phyloP scores from a whole-genome alignment of 345 rosid species.

The Gossypium australe region DNA sequence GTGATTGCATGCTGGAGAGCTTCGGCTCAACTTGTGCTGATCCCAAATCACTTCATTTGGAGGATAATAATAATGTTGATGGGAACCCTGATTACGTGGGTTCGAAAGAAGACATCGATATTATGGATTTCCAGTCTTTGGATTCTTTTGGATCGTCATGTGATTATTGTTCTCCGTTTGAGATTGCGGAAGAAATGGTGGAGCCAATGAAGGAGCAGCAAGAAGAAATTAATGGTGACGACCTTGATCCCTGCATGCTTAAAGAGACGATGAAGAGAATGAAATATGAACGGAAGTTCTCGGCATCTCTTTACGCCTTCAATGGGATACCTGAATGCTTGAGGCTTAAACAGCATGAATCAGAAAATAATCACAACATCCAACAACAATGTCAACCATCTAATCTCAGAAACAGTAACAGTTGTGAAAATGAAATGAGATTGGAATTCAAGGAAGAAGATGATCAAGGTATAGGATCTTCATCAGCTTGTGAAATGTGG shows the following conservation, averaged over 20 bases:
- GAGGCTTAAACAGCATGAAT: slow-evolving; percentile 11
- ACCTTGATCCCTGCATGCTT: slow-evolving; percentile 19
- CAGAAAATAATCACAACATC: slow-evolving; percentile 4
- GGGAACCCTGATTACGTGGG: not conserved
- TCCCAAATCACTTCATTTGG: not conserved
- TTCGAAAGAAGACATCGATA: slow-evolving; percentile 13
- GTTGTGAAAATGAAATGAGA: not conserved
- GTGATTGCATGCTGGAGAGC: slow-evolving; percentile 7
- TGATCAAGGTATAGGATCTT: not conserved
- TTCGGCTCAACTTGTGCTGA: slow-evolving; percentile 14
- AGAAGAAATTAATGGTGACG: not conserved
- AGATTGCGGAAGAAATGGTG: slow-evolving; percentile 37
- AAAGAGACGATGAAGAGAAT: slow-evolving; percentile 24
- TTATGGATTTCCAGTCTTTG: slow-evolving; percentile 22
- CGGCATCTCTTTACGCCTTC: slow-evolving; percentile 45
- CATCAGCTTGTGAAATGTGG: slow-evolving; percentile 23
- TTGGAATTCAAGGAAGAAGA: not conserved
- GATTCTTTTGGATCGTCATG: slow-evolving; percentile 5
- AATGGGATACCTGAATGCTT: slow-evolving; percentile 42
- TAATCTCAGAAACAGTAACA: not conserved
- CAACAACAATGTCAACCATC: slow-evolving; percentile 9
- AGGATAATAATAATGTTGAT: not conserved
- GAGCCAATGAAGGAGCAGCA: slow-evolving; percentile 14
- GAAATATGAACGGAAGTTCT: slow-evolving; percentile 34
- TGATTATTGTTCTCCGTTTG: slow-evolving; percentile 28